Evolutionary conservation across 2,329 filamentous ascomycete genomes (phyloP), one percentile per base, ranked within the genome.

Genomic region (Sporothrix phasma): DNA sequence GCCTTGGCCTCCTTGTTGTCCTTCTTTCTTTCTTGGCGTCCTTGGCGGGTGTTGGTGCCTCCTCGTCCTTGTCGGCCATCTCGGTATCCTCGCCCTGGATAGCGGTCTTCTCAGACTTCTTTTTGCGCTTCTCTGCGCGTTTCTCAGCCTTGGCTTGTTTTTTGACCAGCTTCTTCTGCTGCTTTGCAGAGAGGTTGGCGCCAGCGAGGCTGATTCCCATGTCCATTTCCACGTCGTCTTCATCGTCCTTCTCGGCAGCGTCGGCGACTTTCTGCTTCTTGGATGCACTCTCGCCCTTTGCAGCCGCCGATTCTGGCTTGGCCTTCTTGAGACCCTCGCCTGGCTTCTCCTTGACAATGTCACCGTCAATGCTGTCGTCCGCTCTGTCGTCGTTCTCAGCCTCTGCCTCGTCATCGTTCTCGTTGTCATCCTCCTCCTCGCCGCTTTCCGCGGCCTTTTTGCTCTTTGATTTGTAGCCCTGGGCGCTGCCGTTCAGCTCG

Each of bases 291-390:
- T 83, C 70, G 82, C 56, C 61, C n/a, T 63, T 47, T 79, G 45
- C 76, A 13, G 54, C 69, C 64, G 78, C 72, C 62, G 46, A 72
- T 34, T 49, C 53, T n/a, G 64, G 70, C 64, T 78, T 75, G 67
- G 76, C 65, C 71, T 76, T 77, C 72, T 78, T 88, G 67, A 89
- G 72, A 2, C 87, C 87, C 72, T 91, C 82, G 49, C 81, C 79
- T 2, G 88, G 88, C 68, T 79, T 77, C 73, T 88, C 85, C 63
- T 76, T 76, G 66, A 84, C 81, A 53, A 87, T 77, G 11, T 45
- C 62, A n/a, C 83, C 84, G 0, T 80, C 76, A 5, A 83, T 72
- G 7, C 73, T 74, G 66, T 73, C 75, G 15, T 76, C 74, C 24
- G 78, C 81, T n/a, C n/a, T n/a, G 66, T 77, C 78, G 1, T 76